Evolutionary conservation across 2,329 filamentous ascomycete species (phyloP).

Genomic region (Fusarium annulatum): DNA sequence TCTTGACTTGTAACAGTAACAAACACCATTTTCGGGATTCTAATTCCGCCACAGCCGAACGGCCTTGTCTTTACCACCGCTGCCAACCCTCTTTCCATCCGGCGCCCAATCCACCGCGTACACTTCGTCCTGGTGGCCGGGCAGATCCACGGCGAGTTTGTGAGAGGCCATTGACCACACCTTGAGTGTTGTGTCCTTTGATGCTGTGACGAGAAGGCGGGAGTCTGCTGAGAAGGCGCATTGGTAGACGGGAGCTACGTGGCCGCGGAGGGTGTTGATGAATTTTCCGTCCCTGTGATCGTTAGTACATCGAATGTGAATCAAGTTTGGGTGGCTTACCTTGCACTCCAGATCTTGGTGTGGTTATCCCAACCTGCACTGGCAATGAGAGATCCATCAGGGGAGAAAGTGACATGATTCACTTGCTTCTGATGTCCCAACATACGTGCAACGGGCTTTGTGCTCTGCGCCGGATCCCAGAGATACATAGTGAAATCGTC

Average conservation of each 20-base stretch:
- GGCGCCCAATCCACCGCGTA: slow-evolving; percentile 96
- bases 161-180: slow-evolving; percentile 91
- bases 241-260: slow-evolving; percentile 91
- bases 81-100: slow-evolving; percentile 88
- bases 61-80: slow-evolving; percentile 92
- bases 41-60: slow-evolving; percentile 75
- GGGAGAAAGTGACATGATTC: slow-evolving; percentile 94
- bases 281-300: slow-evolving; percentile 73
- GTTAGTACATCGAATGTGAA: slow-evolving; percentile 21
- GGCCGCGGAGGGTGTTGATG: slow-evolving; percentile 86
- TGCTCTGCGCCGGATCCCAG: slow-evolving; percentile 84
- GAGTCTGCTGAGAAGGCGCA: slow-evolving; percentile 93
- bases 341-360: slow-evolving; percentile 89
- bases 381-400: slow-evolving; percentile 87
- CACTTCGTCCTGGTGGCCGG: slow-evolving; percentile 91
- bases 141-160: slow-evolving; percentile 83
- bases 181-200: slow-evolving; percentile 93
- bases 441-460: slow-evolving; percentile 87
- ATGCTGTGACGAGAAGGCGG: slow-evolving; percentile 85
- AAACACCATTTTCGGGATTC: slow-evolving; percentile 28
- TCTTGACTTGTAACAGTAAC: slow-evolving; percentile 37
- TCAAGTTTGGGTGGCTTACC: slow-evolving; percentile 55
- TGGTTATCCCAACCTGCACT: slow-evolving; percentile 94
- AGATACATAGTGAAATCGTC: slow-evolving; percentile 98
- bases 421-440: slow-evolving; percentile 97